phyloP scores from a whole-genome alignment of 1,139 yeast species.

The Debaryomyces robertsiae region DNA sequence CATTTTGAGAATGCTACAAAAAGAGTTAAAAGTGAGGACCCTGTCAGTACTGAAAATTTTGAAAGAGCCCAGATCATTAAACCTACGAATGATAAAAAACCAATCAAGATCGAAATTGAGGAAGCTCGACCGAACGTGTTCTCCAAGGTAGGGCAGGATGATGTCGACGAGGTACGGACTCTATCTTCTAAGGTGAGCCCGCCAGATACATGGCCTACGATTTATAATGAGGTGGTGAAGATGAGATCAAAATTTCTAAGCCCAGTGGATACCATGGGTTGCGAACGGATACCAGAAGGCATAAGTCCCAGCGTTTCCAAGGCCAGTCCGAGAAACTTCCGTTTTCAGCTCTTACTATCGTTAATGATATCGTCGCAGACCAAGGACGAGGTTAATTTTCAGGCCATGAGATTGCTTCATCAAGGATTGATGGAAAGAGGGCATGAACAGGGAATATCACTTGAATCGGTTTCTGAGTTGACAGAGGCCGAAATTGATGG shows the following conservation, averaged over 20 bases:
- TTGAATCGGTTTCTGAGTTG: conserved; percentile 42
- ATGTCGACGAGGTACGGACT: background rate
- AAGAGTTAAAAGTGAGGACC: conserved; percentile 1
- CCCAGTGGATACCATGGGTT: conserved; percentile 90
- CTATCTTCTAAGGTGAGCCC: conserved; percentile 12
- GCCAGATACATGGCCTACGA: conserved; percentile 54
- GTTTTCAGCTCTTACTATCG: conserved; percentile 77
- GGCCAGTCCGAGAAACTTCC: conserved; percentile 43
- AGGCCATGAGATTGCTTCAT: conserved; percentile 69
- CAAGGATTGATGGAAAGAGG: conserved; percentile 37
- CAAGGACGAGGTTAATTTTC: conserved; percentile 80
- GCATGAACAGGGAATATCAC: conserved; percentile 32
- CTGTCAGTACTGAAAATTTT: background rate
- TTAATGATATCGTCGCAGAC: conserved; percentile 92
- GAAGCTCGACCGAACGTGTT: conserved; percentile 17
- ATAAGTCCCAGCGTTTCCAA: conserved; percentile 32
- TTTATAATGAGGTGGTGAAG: conserved; percentile 61
- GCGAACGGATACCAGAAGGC: conserved; percentile 69
- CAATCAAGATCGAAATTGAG: conserved; percentile 16
- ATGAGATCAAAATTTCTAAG: conserved; percentile 68
- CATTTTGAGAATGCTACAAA: background rate
- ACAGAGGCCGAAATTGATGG: conserved; percentile 61
- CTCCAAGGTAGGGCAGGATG: conserved; percentile 17
- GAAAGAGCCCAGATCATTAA: no score
- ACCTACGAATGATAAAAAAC: conserved; percentile 1